Evolutionary conservation across 306 rosid species (phyloP).

Genomic region (Psophocarpus tetragonolobus): DNA sequence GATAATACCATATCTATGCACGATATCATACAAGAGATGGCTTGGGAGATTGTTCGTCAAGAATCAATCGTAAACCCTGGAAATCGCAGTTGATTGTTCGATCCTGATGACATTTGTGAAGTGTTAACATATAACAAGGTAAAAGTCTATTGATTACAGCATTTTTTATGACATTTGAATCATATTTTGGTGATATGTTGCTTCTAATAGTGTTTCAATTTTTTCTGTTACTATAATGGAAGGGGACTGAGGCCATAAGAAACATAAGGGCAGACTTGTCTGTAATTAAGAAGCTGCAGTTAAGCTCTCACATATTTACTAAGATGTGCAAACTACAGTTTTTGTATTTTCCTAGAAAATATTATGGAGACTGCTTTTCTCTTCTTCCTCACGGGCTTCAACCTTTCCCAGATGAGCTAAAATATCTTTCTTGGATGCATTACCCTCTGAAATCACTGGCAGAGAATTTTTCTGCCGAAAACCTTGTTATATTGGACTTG

Average conservation of each 20-base stretch:
- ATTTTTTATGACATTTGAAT: not conserved
- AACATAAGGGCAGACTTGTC: not conserved
- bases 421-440: not conserved
- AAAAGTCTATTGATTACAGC: not conserved
- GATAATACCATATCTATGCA: not conserved
- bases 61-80: not conserved
- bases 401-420: not conserved
- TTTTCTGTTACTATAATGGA: not conserved
- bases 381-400: slow-evolving; percentile 15
- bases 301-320: not conserved
- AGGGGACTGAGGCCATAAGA: slow-evolving; percentile 14
- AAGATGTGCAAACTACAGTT: slow-evolving; percentile 10
- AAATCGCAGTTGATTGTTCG: not conserved
- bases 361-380: not conserved
- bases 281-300: not conserved
- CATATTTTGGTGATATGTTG: not conserved
- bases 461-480: not conserved
- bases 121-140: not conserved
- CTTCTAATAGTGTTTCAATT: not conserved
- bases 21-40: slow-evolving; percentile 13
- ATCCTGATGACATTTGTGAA: not conserved
- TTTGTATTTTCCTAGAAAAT: not conserved
- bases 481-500: not conserved
- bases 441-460: slow-evolving; percentile 28
- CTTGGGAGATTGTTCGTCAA: slow-evolving; percentile 15